A percentile compares a stretch with the other conserved stretches of the same genome.
Evolutionary conservation across 2,329 filamentous ascomycete species (phyloP).

Genomic region (Aspergillus vadensis): DNA sequence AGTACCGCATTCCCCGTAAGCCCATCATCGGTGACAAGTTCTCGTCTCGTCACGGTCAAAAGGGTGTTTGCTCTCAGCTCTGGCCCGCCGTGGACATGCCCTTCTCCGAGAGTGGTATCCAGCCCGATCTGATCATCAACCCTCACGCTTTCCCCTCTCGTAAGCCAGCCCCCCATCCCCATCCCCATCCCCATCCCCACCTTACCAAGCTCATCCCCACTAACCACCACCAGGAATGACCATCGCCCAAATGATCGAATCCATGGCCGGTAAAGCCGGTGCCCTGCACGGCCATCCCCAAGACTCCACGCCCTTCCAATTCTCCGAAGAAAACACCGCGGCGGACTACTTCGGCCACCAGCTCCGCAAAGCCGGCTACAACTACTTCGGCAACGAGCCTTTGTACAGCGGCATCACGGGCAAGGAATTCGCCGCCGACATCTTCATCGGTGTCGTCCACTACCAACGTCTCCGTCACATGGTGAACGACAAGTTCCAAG

Average conservation of each 20-base stretch:
- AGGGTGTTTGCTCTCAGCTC: constrained; percentile 94
- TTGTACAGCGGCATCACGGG: constrained; percentile 98
- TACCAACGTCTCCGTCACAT: constrained; percentile 98
- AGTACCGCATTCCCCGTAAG: constrained; percentile 84
- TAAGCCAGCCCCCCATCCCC: constrained; percentile 25
- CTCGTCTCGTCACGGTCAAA: constrained; percentile 96
- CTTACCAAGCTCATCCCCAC: neutral
- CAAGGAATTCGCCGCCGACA: constrained; percentile 89
- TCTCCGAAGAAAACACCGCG: constrained; percentile 88
- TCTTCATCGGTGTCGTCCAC: constrained; percentile 96
- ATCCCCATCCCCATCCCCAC: neutral
- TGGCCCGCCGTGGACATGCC: constrained; percentile 95
- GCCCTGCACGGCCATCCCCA: constrained; percentile 94
- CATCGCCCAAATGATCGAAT: constrained; percentile 99
- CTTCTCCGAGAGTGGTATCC: constrained; percentile 93
- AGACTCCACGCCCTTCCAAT: constrained; percentile 92
- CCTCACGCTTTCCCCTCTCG: constrained; percentile 98
- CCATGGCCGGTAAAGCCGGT: constrained; percentile 90
- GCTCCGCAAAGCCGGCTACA: constrained; percentile 91
- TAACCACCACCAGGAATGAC: constrained; percentile 66
- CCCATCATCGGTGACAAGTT: constrained; percentile 98
- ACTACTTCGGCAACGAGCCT: constrained; percentile 97
- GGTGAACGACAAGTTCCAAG: constrained; percentile 99
- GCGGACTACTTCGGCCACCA: constrained; percentile 96
- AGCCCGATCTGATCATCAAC: constrained; percentile 98